Evolutionary conservation across 2,329 filamentous ascomycete species (phyloP), one percentile per base, ranked within the genome.

Genomic region (Talaromyces amestolkiae): DNA sequence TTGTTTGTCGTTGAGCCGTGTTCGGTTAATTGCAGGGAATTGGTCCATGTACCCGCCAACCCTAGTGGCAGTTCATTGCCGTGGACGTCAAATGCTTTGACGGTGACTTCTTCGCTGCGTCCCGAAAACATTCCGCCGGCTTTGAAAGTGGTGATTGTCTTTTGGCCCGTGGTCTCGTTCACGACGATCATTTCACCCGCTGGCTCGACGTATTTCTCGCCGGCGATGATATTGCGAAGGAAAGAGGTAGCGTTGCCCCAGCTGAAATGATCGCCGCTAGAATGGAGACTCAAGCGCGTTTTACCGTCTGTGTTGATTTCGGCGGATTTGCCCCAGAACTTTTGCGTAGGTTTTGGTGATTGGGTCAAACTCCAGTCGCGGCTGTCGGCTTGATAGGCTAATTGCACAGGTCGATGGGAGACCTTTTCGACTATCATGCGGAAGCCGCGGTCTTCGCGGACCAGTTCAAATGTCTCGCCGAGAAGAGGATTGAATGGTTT

Each of bases 401-500:
- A 87, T 68, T 93, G 89, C 15, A 99, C 92, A 0, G 95, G 95
- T 3, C 95, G 89, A 76, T 99, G 95, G 17, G 88, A 91, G 8
- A 99, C 92, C 77, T 99, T 99, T 76, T 99, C 95, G 0, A 94
- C 91, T n/a, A 99, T 81, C 70, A 98, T 89, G 49, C 95, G 88
- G 79, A 96, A 96, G 0, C 93, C 93, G 64, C 89, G 87, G 70
- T 96, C 93, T 69, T 93, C 89, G 51, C 94, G 89, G 37, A 99
- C 86, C 41, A 99, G 86, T 78, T 99, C 95, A 76, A 87, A 99
- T 0, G 95, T 99, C 79, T 99, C 95, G 58, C 95, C 95, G 0
- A 99, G 87, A 81, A 99, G 90, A 3, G 95, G 95, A 72, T 97
- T 99, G 80, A 98, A 99, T 0, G 95, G 95, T 76, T 99, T 99